These are phyloP conservation scores for Jimgerdemannia flammicorona DNA, from an alignment of 192 early-diverging fungal genomes.

Conservation along the genomic window DNA sequence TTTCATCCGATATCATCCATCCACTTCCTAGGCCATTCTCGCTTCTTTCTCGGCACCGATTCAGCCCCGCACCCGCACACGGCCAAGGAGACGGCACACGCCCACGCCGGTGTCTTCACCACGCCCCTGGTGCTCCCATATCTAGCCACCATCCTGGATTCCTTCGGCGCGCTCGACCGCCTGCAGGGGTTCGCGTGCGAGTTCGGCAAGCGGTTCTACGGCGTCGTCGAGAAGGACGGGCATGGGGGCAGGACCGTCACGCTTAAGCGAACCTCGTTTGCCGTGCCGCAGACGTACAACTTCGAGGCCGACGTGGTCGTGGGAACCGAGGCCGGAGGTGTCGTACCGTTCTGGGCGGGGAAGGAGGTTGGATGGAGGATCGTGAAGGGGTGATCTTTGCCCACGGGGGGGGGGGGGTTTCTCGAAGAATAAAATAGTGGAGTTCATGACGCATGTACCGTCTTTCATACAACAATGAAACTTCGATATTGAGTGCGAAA, in stretches of 20 bases:
- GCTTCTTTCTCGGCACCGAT: conserved; percentile 97
- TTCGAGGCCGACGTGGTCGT: background rate
- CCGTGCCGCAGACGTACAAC: conserved; percentile 50
- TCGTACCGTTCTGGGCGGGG: background rate
- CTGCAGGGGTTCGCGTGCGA: conserved; percentile 82
- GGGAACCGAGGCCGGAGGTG: background rate
- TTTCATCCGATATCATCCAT: conserved; percentile 1
- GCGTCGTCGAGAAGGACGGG: conserved; percentile 38
- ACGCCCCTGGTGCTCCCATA: conserved; percentile 82
- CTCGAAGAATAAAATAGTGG: too few relatives aligned
- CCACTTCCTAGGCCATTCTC: conserved; percentile 65
- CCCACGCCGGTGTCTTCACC: conserved; percentile 92
- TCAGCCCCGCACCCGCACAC: conserved; percentile 91
- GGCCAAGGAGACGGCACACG: conserved; percentile 77
- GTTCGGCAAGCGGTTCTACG: conserved; percentile 85
- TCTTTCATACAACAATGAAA: too few relatives aligned
- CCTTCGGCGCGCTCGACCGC: conserved; percentile 76
- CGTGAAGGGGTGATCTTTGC: background rate
- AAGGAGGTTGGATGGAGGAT: background rate
- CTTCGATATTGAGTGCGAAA: too few relatives aligned
- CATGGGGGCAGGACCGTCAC: conserved; percentile 31
- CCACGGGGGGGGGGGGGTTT: too few relatives aligned
- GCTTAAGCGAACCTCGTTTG: conserved; percentile 33
- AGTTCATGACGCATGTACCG: too few relatives aligned
- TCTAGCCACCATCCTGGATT: conserved; percentile 83